phyloP scores from a whole-genome alignment of 176 grass and related monocot species.

The Rhynchospora breviuscula region DNA sequence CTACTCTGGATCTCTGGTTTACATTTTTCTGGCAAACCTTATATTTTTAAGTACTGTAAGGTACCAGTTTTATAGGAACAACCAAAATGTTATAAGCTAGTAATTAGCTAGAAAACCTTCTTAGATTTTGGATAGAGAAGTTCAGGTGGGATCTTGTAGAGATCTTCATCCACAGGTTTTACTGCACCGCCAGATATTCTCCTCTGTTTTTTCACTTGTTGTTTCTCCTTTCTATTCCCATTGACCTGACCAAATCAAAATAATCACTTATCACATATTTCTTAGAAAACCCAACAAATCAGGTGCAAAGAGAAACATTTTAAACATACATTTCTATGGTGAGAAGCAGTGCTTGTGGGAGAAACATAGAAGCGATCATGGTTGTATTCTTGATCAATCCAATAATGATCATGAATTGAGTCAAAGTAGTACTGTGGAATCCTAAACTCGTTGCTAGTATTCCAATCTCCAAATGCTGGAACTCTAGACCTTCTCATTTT shows the following conservation, averaged over 20 bases:
- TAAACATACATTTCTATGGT: constrained; percentile 28
- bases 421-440: constrained; percentile 68
- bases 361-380: not conserved
- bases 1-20: too few species aligned
- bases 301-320: not conserved
- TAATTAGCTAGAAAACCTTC: constrained; percentile 28
- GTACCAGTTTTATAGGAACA: not conserved
- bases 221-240: constrained; percentile 35
- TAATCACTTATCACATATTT: not conserved
- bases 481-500: constrained; percentile 44
- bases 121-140: constrained; percentile 40
- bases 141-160: constrained; percentile 69
- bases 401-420: constrained; percentile 21
- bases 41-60: too few species aligned
- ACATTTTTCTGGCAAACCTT: not conserved
- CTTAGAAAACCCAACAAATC: not conserved
- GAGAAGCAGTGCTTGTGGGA: constrained; percentile 12
- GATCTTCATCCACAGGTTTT: constrained; percentile 57
- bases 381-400: not conserved
- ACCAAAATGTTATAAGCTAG: not conserved
- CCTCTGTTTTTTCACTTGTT: constrained; percentile 19
- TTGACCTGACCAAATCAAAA: constrained; percentile 27
- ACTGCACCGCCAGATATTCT: not conserved
- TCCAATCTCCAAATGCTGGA: constrained; percentile 63
- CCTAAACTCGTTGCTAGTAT: constrained; percentile 43